Evolutionary conservation across 2,329 filamentous ascomycete species (phyloP), one percentile per base, ranked within the genome.

Genomic region (Emmonsiellopsis sp.): DNA sequence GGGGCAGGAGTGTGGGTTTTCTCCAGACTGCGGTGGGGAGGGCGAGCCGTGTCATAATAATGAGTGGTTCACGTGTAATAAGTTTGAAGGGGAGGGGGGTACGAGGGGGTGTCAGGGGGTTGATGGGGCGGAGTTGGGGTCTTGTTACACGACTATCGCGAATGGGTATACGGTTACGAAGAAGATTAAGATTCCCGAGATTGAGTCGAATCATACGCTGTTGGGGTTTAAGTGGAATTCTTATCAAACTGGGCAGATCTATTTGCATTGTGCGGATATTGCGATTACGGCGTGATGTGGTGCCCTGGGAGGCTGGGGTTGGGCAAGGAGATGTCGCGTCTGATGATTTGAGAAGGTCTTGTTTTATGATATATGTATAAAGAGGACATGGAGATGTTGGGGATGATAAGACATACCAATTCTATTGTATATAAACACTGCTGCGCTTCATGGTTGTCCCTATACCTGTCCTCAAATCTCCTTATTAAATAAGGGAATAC

Each of bases 1-100:
- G 8, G 78, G 78, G 0, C 76, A 80, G 63, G 57, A 61, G 5
- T 80, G 78, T 59, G 71, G 61, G 1, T 79, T 73, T 58, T 79
- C 64, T 57, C 68, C 75, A 0, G 77, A 80, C 58, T 80, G 77
- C 58, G 56, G 62, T 0, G 20, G 20, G 20, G 55, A 67, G 8
- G 78, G 77, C 0, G 76, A 80, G 63, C 57, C 61, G 5, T 80
- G 78, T 59, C 74, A 67, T 53, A 67, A 74, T 2, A 78, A 79
- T 52, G 74, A 79, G 62, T 80, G 78, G 78, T 80, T 79, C 57
- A 79, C 77, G 0, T 80, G 78, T 67, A 72, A 77, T 48, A 68
- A 65, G 1, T 77, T 75, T 57, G 59, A 69, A n/a, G 61, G 59
- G 7, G 61, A 69, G 13, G 61, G 59, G 7, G 61, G 63, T 55